Evolutionary conservation across 177 flowering plant genomes (phyloP), one percentile per base, ranked within the genome.

Genomic region (Telopea speciosissima): DNA sequence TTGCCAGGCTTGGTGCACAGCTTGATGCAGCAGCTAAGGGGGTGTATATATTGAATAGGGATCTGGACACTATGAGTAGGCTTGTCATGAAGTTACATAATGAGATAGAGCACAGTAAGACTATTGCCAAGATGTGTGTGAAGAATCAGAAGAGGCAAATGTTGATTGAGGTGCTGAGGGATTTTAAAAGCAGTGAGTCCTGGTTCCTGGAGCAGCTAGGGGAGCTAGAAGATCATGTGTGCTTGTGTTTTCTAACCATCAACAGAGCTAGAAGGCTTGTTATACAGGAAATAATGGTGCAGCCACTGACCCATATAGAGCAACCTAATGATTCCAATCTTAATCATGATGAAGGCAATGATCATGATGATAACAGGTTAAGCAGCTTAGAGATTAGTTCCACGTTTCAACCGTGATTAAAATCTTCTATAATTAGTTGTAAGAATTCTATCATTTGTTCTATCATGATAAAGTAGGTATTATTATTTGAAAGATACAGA

Each of bases 1-100:
- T 68, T 3, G 75, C 71, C 49, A 72, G 74, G 45, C 63, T 81
- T 10, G 71, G 73, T 3, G 75, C 66, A 19, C 86, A 88, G 76
- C 82, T 91, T 6, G 98, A 93, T 67, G 69, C 82, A 0, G 95
- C 98, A 0, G 89, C 89, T 0, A 88, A 79, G 76, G 97, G 95
- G 59, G 75, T 84, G 2, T 89, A 76, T 67, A 86, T 82, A 58
- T 54, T 88, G 70, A 79, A 84, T 23, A 84, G 84, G 52, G 92
- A 93, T 73, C 82, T 91, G 19, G 91, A 88, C n/a, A 89, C 97
- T 3, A 79, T 89, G 82, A 81, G 88, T 49, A 69, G 86, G 73
- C 77, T 86, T 25, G 87, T 82, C 61, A 73, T 66, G 72, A 84
- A 92, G 63, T 49, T 93, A 36, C 67, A 80, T 8, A 84, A 86